Percentiles rank a stretch among this genome's conserved stretches.
phyloP scores from a whole-genome alignment of 73 alveolate genomes.

The Effrenium voratum region DNA sequence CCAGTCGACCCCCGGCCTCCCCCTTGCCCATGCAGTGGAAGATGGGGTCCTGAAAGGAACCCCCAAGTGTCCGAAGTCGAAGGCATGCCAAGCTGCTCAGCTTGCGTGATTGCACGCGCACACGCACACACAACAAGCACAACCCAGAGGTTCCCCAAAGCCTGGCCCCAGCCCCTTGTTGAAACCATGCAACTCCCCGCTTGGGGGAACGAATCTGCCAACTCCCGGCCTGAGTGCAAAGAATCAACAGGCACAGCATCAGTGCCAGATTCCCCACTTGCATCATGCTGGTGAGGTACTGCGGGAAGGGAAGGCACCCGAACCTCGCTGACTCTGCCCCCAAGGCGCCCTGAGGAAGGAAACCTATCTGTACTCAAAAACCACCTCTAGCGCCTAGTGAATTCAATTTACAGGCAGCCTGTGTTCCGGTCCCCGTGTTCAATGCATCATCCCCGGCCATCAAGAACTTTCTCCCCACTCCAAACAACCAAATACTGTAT shows the following conservation, averaged over 20 bases:
- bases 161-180: background rate
- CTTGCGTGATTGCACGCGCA: background rate
- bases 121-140: background rate
- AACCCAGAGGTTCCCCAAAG: too few species aligned
- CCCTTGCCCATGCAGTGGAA: constrained; percentile 57
- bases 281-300: constrained; percentile 70
- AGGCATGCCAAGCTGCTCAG: background rate
- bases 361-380: too few species aligned
- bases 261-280: constrained; percentile 78
- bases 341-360: too few species aligned
- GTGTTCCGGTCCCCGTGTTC: too few species aligned
- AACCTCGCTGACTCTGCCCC: too few species aligned
- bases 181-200: background rate
- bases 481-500: too few species aligned
- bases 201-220: background rate
- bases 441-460: too few species aligned
- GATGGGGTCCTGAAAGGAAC: constrained; percentile 54
- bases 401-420: too few species aligned
- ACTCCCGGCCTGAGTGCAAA: constrained; percentile 65
- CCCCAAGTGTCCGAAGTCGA: background rate
- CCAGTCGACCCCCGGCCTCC: constrained; percentile 6
- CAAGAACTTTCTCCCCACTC: too few species aligned
- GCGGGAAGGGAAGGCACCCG: constrained; percentile 56
- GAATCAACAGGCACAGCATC: constrained; percentile 80
- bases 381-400: too few species aligned